A percentile compares a stretch with the other conserved stretches of the same genome.
Conservation (phyloP, 306 rosid species). For the Citrullus mucosospermus region DNA sequence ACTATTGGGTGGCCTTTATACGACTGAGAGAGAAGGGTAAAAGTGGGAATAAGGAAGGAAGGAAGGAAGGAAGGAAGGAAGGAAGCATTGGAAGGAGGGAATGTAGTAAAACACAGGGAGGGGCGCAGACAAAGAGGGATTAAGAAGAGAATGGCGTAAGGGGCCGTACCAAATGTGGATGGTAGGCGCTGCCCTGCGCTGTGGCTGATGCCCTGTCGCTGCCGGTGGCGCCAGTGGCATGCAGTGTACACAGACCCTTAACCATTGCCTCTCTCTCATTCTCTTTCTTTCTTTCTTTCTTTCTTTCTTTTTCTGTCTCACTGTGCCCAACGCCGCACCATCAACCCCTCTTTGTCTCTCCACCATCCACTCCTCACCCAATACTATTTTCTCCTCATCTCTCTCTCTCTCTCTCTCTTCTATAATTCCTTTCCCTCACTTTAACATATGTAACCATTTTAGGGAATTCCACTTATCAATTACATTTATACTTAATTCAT, state of each 20-base stretch:
- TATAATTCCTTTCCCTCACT: too few species aligned
- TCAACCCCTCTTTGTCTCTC: neutral
- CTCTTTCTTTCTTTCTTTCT: too few species aligned
- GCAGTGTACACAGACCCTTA: neutral
- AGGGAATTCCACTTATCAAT: too few species aligned
- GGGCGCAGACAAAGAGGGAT: slow-evolving; percentile 1
- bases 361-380: too few species aligned
- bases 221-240: neutral
- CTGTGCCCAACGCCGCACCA: neutral
- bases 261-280: neutral
- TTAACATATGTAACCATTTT: too few species aligned
- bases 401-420: too few species aligned
- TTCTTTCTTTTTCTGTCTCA: neutral
- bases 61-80: neutral
- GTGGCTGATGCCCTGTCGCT: neutral
- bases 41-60: neutral
- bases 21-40: neutral
- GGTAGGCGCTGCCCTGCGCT: neutral
- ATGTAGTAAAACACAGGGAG: neutral
- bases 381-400: too few species aligned
- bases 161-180: neutral
- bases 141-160: neutral
- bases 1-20: neutral
- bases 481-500: too few species aligned
- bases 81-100: neutral